phyloP scores from a whole-genome alignment of 2,329 filamentous ascomycete genomes.

The Aspergillus spinulosporus region DNA sequence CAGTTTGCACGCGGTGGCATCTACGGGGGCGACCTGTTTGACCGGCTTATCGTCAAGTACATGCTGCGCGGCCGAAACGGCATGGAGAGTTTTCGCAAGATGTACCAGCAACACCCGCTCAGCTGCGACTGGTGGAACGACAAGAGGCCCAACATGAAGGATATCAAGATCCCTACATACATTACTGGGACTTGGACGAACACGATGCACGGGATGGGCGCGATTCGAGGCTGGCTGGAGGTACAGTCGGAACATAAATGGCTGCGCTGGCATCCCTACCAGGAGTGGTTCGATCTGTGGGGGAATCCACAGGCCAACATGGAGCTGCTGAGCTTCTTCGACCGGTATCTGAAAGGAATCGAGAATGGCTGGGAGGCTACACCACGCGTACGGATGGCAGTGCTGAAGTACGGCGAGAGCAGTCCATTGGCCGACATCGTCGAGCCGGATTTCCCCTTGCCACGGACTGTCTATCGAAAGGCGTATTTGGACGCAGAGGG shows the following conservation, averaged over 20 bases:
- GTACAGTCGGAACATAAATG: constrained; percentile 11
- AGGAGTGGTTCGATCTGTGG: constrained; percentile 21
- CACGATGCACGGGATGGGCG: constrained; percentile 29
- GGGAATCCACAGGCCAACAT: constrained; percentile 8
- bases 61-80: constrained; percentile 36
- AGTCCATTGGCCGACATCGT: constrained; percentile 5
- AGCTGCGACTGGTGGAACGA: constrained; percentile 10
- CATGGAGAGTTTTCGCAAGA: constrained; percentile 45
- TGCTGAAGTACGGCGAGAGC: constrained; percentile 11
- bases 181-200: constrained; percentile 35
- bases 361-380: constrained; percentile 15
- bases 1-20: constrained; percentile 47
- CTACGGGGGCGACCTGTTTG: constrained; percentile 33
- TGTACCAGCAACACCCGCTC: constrained; percentile 34
- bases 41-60: constrained; percentile 38
- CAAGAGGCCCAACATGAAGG: constrained; percentile 8
- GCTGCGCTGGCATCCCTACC: constrained; percentile 18
- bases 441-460: constrained; percentile 13
- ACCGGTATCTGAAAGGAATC: constrained; percentile 12
- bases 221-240: constrained; percentile 16
- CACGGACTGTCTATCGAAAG: constrained; percentile 14
- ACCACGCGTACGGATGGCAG: constrained; percentile 13
- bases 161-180: constrained; percentile 10
- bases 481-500: constrained; percentile 11
- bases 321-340: constrained; percentile 13